Evolutionary conservation across 2,329 filamentous ascomycete species (phyloP).

Genomic region (Colletotrichum zoysiae): DNA sequence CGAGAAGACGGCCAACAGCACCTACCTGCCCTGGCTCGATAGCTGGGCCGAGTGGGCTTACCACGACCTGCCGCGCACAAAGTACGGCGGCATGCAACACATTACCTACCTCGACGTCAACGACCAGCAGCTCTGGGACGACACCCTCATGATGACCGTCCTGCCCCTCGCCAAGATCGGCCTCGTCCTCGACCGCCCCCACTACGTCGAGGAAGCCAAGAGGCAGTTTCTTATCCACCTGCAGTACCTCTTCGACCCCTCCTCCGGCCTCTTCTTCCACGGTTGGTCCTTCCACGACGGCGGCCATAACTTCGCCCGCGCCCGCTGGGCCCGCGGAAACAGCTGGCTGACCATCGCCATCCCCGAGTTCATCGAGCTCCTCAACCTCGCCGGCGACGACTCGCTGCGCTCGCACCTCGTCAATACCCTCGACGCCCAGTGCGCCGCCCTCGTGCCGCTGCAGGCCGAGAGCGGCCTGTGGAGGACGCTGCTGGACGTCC

Average conservation of each 20-base stretch:
- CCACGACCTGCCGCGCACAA: constrained; percentile 79
- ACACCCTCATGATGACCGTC: constrained; percentile 91
- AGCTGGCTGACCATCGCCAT: constrained; percentile 87
- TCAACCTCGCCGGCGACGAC: constrained; percentile 73
- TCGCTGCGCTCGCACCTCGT: constrained; percentile 71
- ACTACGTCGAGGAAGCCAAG: constrained; percentile 84
- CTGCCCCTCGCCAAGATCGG: constrained; percentile 85
- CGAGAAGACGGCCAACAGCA: constrained; percentile 76
- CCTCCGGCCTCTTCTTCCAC: constrained; percentile 82
- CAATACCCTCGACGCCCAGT: constrained; percentile 76
- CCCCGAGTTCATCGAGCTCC: constrained; percentile 81
- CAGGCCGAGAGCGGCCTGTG: constrained; percentile 76
- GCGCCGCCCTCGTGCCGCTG: constrained; percentile 70
- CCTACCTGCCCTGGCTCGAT: constrained; percentile 82
- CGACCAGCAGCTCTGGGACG: constrained; percentile 83
- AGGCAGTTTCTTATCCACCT: constrained; percentile 82
- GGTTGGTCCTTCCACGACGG: constrained; percentile 82
- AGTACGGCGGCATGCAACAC: constrained; percentile 80
- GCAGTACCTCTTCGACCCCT: constrained; percentile 81
- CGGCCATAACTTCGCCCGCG: constrained; percentile 72
- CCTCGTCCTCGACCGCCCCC: constrained; percentile 74
- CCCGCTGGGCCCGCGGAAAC: constrained; percentile 72
- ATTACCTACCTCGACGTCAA: constrained; percentile 80
- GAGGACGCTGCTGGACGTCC: constrained; percentile 79
- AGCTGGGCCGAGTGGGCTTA: constrained; percentile 87